These are phyloP conservation scores for Tetraselmis chui DNA, from an alignment of 139 green algal species.

Conservation along the genomic window DNA sequence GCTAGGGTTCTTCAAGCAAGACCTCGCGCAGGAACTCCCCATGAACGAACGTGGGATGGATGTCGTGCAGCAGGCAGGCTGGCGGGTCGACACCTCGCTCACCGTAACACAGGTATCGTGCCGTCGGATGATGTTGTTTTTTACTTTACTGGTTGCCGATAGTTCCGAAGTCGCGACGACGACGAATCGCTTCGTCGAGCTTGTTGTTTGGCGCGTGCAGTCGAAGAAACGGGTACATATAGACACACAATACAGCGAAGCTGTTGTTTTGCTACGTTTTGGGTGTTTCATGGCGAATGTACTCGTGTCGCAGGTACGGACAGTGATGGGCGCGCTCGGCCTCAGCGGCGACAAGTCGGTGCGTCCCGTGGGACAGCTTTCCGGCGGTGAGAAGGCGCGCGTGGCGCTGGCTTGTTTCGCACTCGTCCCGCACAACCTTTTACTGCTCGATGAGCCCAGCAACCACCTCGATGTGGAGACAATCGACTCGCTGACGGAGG, in stretches of 20 bases:
- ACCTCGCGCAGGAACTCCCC: constrained; percentile 70
- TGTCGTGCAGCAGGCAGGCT: constrained; percentile 40
- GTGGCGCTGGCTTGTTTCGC: constrained; percentile 61
- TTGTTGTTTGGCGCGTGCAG: too few relatives aligned
- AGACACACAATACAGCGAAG: background rate
- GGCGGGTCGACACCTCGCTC: constrained; percentile 36
- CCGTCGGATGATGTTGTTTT: too few relatives aligned
- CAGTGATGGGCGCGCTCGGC: constrained; percentile 58
- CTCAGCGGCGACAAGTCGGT: constrained; percentile 45
- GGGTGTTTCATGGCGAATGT: background rate
- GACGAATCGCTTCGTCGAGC: too few relatives aligned
- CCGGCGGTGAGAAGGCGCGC: constrained; percentile 56
- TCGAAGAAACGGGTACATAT: too few relatives aligned
- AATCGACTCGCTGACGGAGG: constrained; percentile 46
- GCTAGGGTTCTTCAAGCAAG: constrained; percentile 61
- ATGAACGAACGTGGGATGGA: constrained; percentile 36
- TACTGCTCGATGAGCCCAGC: constrained; percentile 69
- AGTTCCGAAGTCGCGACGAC: too few relatives aligned
- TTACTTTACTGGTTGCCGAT: too few relatives aligned
- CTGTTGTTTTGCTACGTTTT: background rate
- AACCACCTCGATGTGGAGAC: constrained; percentile 69
- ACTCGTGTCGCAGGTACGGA: constrained; percentile 28
- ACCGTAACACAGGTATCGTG: constrained; percentile 46
- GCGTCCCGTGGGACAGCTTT: constrained; percentile 32
- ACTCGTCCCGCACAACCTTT: constrained; percentile 54